These are phyloP conservation scores for Zymoseptoria pseudotritici DNA, from an alignment of 2,329 filamentous ascomycete genomes.

Conservation along the genomic window DNA sequence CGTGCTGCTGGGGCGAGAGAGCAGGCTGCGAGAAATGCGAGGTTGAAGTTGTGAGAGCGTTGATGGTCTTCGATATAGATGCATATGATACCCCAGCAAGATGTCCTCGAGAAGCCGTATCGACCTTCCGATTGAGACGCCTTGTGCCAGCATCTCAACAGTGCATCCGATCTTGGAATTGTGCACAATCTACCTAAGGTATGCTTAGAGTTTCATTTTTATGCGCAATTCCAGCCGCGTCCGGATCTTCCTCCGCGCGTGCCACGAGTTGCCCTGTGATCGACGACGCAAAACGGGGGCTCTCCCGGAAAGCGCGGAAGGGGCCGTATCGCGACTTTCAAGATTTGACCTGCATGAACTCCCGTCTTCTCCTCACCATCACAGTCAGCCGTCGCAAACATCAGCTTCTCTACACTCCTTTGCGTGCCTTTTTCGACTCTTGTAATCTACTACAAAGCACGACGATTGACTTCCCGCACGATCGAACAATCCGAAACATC, in stretches of 20 bases:
- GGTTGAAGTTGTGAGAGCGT: conserved; percentile 34
- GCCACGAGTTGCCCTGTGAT: not conserved
- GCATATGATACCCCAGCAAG: not conserved
- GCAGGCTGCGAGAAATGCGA: conserved; percentile 47
- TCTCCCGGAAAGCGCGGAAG: not conserved
- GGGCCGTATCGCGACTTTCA: not conserved
- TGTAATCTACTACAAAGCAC: not conserved
- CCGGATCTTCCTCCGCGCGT: not conserved
- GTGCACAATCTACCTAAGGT: not conserved
- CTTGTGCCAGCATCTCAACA: not conserved
- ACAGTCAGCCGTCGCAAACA: not conserved
- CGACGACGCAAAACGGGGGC: not conserved
- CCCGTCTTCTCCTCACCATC: not conserved
- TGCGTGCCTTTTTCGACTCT: not conserved
- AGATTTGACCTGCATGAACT: not conserved
- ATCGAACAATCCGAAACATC: not conserved
- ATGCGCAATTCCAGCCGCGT: not conserved
- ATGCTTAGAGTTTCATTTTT: not conserved
- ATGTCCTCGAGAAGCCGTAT: not conserved
- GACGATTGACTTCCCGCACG: not conserved
- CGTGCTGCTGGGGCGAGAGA: conserved; percentile 50
- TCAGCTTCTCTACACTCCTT: not conserved
- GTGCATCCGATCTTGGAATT: not conserved
- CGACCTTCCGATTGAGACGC: no score
- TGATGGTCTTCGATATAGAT: not conserved